Evolutionary conservation across 2,329 filamentous ascomycete species (phyloP), one percentile per base, ranked within the genome.

Genomic region (Cadophora sp.): DNA sequence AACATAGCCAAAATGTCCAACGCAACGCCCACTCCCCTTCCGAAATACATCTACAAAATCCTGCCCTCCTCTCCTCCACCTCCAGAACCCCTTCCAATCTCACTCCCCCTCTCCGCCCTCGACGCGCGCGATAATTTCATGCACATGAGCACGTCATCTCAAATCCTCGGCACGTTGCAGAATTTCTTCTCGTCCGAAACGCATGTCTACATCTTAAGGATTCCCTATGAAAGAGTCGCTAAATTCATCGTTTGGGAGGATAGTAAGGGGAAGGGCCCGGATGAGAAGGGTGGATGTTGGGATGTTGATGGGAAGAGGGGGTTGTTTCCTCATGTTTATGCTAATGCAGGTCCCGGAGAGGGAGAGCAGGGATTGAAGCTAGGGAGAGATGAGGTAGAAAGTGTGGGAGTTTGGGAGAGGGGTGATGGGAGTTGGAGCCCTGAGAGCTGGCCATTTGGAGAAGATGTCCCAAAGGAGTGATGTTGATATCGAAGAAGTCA

Each of bases 1-100:
- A 34, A 34, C 14, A 31, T 7, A 40, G 29, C 40, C 59, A 67
- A 62, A 56, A 74, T 72, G 71, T n/a, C 72, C 31, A 64, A 67
- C 46, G 60, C 60, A 58, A 62, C 66, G 26, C 40, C 66, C 55
- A 65, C 66, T 14, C 62, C 67, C 46, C 64, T 66, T 5, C 76
- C 75, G 55, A 72, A 66, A 50, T 77, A 75, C 67, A 76, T 77
- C 62, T 77, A 77, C 70, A 77, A 77, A 58, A 77, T 77, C 68
- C 65, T 77, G 19, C 74, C 76, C 19, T 62, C 74, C 7, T 53
- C 68, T 8, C 67, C 72, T 2, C 11, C 70, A 31, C 73, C 73
- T 9, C 66, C 73, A 11, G 64, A 66, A 1, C 74, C 75, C 4
- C 73, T 77, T 16, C 76, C 75, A 0, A 22, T 53, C 14, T 69